These are phyloP conservation scores for Paraphaeosphaeria minitans DNA, from an alignment of 2,329 filamentous ascomycete genomes.

Conservation along the genomic window DNA sequence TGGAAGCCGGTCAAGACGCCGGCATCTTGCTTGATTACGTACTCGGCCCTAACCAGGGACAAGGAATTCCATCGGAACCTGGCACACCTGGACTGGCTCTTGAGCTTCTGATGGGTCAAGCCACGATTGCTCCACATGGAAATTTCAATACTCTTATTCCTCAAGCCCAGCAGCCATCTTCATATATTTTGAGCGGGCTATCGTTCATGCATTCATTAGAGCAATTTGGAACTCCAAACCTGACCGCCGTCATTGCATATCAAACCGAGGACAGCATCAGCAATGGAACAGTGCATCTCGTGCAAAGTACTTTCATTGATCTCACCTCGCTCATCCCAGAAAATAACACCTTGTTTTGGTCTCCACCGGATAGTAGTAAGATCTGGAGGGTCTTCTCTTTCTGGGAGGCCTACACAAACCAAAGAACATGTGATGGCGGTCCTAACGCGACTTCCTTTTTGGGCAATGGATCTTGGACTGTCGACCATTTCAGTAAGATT, in stretches of 20 bases:
- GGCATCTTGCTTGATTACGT: slow-evolving; percentile 54
- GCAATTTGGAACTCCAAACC: slow-evolving; percentile 21
- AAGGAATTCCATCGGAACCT: slow-evolving; percentile 50
- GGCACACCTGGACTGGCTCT: slow-evolving; percentile 19
- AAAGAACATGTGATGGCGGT: slow-evolving; percentile 19
- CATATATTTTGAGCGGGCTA: slow-evolving; percentile 3
- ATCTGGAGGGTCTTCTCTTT: slow-evolving; percentile 24
- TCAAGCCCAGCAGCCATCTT: slow-evolving; percentile 10
- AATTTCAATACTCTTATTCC: slow-evolving; percentile 19
- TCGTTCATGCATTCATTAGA: slow-evolving; percentile 23
- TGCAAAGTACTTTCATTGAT: slow-evolving; percentile 22
- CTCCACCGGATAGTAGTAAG: slow-evolving; percentile 14
- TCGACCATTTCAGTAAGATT: slow-evolving; percentile 40
- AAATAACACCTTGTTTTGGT: slow-evolving; percentile 19
- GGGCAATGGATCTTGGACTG: slow-evolving; percentile 42
- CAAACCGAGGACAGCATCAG: slow-evolving; percentile 7
- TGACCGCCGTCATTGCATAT: slow-evolving; percentile 21
- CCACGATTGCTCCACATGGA: slow-evolving; percentile 11
- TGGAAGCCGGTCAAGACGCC: slow-evolving; percentile 43
- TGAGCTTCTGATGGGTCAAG: slow-evolving; percentile 21
- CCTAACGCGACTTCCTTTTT: slow-evolving; percentile 31
- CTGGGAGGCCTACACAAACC: slow-evolving; percentile 27
- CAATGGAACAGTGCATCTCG: slow-evolving; percentile 10
- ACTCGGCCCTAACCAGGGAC: slow-evolving; percentile 55
- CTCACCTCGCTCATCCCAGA: slow-evolving; percentile 17